Evolutionary conservation across 768 basidiomycete genomes (phyloP), one percentile per base, ranked within the genome.

Genomic region (Mycena vulgaris): DNA sequence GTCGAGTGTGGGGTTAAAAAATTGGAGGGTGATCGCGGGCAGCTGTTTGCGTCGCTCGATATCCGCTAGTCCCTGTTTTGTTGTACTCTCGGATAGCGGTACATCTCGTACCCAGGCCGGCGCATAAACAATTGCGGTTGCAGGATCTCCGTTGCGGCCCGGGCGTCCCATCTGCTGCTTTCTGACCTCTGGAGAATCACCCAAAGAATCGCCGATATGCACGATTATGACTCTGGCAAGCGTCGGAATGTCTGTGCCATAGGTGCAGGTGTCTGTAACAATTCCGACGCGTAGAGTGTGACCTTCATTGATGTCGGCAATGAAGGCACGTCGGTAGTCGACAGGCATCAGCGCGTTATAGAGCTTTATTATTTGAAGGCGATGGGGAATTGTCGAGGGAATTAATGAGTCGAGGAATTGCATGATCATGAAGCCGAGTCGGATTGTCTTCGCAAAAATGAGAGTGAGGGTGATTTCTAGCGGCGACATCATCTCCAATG

Each of bases 361-460:
- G 13, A 71, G 57, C 28, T 71, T 66, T 28, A 71, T 66, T 3
- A 71, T n/a, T n/a, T 40, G 19, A 5, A 19, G 40, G 14, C 11
- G n/a, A 30, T 39, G 42, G 28, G 65, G 70, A 9, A 71, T 23
- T 7, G 7, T 9, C 1, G n/a, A 21, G n/a, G 65, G 55, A 14
- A 71, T 67, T 37, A 71, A 60, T 3, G 39, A 19, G 65, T 67
- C 70, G 57, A 71, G 59, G 27, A 42, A 67, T 5, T 58, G 3
- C 65, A 71, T 67, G 5, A 71, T 13, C 1, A 23, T 37, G 47
- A 56, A 59, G 2, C 64, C 64, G 17, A 19, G 9, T 25, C 51
- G 40, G 16, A 71, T 62, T 3, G 65, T 57, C 5, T 62, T 39
- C 6, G 25, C 31, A 42, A 67, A 71, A 58, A 71, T 51, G 25